phyloP scores from a whole-genome alignment of 2,329 filamentous ascomycete species.

The Trichothecium sympodiale region DNA sequence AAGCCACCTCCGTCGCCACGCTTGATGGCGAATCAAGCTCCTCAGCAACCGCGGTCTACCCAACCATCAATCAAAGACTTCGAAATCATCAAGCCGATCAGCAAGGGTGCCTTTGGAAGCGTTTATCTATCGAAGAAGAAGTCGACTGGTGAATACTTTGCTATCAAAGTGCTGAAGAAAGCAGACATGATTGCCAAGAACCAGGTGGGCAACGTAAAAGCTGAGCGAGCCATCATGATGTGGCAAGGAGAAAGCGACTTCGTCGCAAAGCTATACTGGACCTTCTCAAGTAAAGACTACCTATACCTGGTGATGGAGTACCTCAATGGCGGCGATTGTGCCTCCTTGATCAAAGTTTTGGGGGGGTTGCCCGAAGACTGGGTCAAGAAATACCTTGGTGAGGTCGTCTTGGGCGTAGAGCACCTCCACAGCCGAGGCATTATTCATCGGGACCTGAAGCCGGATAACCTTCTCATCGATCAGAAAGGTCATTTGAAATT shows the following conservation, averaged over 20 bases:
- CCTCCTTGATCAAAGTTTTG: slow-evolving; percentile 88
- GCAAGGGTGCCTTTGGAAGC: slow-evolving; percentile 95
- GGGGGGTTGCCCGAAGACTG: slow-evolving; percentile 91
- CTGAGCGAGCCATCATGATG: slow-evolving; percentile 99
- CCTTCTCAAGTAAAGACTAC: slow-evolving; percentile 98
- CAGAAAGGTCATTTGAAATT: slow-evolving; percentile 93
- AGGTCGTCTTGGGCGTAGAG: slow-evolving; percentile 93
- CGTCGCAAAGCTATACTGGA: slow-evolving; percentile 98
- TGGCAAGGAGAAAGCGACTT: slow-evolving; percentile 99
- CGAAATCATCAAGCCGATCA: slow-evolving; percentile 98
- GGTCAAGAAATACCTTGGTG: slow-evolving; percentile 94
- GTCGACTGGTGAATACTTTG: slow-evolving; percentile 94
- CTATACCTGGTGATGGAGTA: slow-evolving; percentile 99
- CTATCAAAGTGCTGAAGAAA: slow-evolving; percentile 97
- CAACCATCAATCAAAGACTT: slow-evolving; percentile 98
- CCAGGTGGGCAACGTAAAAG: slow-evolving; percentile 97
- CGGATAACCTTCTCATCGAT: slow-evolving; percentile 94
- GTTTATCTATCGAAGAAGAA: slow-evolving; percentile 99
- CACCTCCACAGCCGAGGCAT: slow-evolving; percentile 91
- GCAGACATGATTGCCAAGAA: slow-evolving; percentile 99
- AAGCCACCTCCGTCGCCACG: slow-evolving; percentile 74
- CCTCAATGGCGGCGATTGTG: slow-evolving; percentile 92
- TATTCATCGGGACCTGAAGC: slow-evolving; percentile 93
- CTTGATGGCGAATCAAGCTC: slow-evolving; percentile 61
- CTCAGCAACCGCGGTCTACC: slow-evolving; percentile 76